Evolutionary conservation across 768 basidiomycete species (phyloP), one percentile per base, ranked within the genome.

Genomic region (Phlegmacium glaucopus): DNA sequence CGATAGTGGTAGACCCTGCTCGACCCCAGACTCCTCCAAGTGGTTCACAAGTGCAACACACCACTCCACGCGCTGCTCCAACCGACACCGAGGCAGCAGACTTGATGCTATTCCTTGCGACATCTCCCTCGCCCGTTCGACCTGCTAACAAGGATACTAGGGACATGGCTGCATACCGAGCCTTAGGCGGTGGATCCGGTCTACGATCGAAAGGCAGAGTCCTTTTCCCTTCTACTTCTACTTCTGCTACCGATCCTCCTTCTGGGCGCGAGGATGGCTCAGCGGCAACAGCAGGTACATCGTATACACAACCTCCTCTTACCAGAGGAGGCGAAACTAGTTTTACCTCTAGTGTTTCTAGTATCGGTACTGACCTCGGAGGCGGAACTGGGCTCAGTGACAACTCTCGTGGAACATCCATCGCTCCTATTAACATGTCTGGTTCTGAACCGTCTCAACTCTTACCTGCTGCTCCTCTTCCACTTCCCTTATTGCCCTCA

Each of bases 11-110:
- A 12, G 69, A 69, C 42, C 56, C 61, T 15, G 58, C 60, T 32
- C 61, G 69, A 42, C 66, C 58, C n/a, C 67, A 63, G 45, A 73
- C 73, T 2, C 72, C 72, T 50, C 69, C 72, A 28, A 38, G 50
- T 42, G 47, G 64, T 53, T 69, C 52, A 44, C 47, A 42, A 15
- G 44, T 42, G 27, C 66, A 68, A 54, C 60, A 54, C 38, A 69
- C 62, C 34, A 80, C 70, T 36, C 79, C 72, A 60, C 78, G 59
- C 48, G 75, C 74, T 50, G 79, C 69, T 6, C 77, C 80, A n/a
- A 80, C 82, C 27, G 87, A 89, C 61, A 84, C 81, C 51, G 90
- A 92, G 58, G 90, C 90, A 0, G 89, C 90, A n/a, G 87, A 89
- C 59, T 67, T 91, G 37, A 87, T 93, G 81, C 70, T 92, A 16